phyloP scores from a whole-genome alignment of 2,329 filamentous ascomycete genomes.

The Colletotrichum sojae region DNA sequence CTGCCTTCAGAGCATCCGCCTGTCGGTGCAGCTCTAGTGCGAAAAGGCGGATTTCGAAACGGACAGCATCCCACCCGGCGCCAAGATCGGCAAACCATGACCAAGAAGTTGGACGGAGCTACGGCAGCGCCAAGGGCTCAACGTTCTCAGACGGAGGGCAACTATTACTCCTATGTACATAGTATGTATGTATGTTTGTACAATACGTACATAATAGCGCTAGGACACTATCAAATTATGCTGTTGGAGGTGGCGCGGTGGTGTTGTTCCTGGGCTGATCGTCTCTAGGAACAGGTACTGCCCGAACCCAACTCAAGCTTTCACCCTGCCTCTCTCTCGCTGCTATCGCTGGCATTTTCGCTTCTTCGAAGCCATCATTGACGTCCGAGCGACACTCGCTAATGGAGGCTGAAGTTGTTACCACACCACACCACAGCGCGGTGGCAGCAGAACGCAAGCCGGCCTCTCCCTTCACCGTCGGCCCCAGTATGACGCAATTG shows the following conservation, averaged over 20 bases:
- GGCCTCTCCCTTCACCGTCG: slow-evolving; percentile 19
- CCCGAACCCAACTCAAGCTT: slow-evolving; percentile 13
- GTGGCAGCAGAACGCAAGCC: slow-evolving; percentile 10
- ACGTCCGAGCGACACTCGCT: slow-evolving; percentile 31
- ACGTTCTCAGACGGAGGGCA: slow-evolving; percentile 9
- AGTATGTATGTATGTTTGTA: no score
- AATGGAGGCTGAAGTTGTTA: slow-evolving; percentile 31
- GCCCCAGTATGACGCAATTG: slow-evolving; percentile 39
- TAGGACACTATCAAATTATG: slow-evolving; percentile 28
- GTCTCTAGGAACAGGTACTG: not conserved
- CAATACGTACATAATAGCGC: not conserved
- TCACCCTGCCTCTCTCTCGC: not conserved
- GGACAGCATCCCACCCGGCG: slow-evolving; percentile 31
- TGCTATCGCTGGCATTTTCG: not conserved
- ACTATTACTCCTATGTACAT: no score
- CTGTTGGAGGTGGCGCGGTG: slow-evolving; percentile 9
- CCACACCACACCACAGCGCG: no score
- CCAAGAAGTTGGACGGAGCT: slow-evolving; percentile 36
- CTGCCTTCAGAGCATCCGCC: not conserved
- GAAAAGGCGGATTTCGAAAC: slow-evolving; percentile 24
- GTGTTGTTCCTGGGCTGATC: not conserved
- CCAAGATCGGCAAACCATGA: slow-evolving; percentile 36
- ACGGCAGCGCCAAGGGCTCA: slow-evolving; percentile 30
- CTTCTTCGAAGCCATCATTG: slow-evolving; percentile 30
- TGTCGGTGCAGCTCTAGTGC: slow-evolving; percentile 14